Base-by-base conservation (phyloP, 441 rosid species). In the Euphorbia schlechtendalii region DNA sequence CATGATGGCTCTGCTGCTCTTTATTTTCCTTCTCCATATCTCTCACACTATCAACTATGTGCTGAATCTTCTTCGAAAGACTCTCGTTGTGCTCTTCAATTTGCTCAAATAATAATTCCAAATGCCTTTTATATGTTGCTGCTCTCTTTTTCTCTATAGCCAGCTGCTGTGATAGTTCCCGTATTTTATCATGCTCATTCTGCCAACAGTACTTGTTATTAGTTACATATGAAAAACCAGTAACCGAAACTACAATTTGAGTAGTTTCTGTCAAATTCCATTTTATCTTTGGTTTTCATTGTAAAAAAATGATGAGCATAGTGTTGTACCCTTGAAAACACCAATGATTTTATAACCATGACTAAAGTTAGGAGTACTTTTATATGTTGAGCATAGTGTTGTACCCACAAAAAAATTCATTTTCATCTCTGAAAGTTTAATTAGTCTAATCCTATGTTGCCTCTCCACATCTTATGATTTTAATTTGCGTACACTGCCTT, bases 121-220 rank as follows among this genome's bases (percentile, higher is more conserved):
- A 83, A 65, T 91, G 98, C 74, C 90, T 87, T 72, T 89, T 94
- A 67, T 91, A 95, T 4, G 88, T 85, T 28, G 95, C 89, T 0
- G 96, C 81, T 74, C 89, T 88, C 84, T 85, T 95, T 62, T 86
- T 95, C 86, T 95, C 99, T 0, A 77, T 69, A 10, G 91, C 87
- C 73, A 89, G 80, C 84, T 95, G 99, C 74, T 92, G 94, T 10
- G 97, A 79, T 66, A 91, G 80, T 59, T 95, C 99, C 76, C 90
- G 82, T 54, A 94, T 87, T 61, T 86, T 94, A 49, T 85, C 86
- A 8, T 94, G 98, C 69, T 91, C 99, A 21, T 87, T 89, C 98
- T 94, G 81, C 73, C 62, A 25, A 68, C 45, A 15, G 2, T 46
- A 15, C 5, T 46, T 15, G 15, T 46, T 13, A 14, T n/a, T n/a